Evolutionary conservation across 2,329 filamentous ascomycete species (phyloP), one percentile per base, ranked within the genome.

Genomic region (Mariannaea elegans): DNA sequence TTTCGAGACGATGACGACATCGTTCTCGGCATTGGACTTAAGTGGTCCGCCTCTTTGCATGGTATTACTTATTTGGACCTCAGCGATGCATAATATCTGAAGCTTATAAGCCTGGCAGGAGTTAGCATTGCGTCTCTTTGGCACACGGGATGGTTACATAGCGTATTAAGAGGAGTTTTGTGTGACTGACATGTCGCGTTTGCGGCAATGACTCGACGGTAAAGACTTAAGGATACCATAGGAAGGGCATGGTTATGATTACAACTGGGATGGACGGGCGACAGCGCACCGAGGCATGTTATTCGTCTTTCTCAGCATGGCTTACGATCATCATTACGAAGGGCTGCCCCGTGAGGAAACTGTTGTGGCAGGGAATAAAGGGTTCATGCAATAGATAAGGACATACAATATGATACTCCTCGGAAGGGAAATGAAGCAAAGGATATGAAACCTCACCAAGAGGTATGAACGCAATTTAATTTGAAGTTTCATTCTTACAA

Each of bases 21-120:
- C 48, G 51, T 53, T 50, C 56, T 24, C 55, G 52, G 50, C 49
- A 59, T 61, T 58, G 61, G 39, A 54, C 62, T 62, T 64, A 48
- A 54, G 48, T 50, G 44, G 56, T 44, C 34, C 18, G 23, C 58
- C 42, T 56, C 55, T 68, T 42, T 60, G 54, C 58, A 68, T 34
- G 65, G 67, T 66, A 69, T 36, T 61, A 54, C 48, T 39, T 44
- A 41, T 31, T 23, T 29, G 41, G 38, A 29, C 34, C 34, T 54
- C 45, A 42, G 19, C 23, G 50, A 44, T 31, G 39, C 32, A 32
- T 47, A 27, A 44, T 34, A 48, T 42, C 24, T 36, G 42, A 49
- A 47, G 50, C 56, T 59, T 27, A 59, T 48, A 46, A 29, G 39
- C 9, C 32, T 44, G 27, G 48, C 29, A 60, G 57, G 57, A 41